Base-by-base conservation (phyloP, 108 stramenopile genomes). In the Nitzschia sp. region DNA sequence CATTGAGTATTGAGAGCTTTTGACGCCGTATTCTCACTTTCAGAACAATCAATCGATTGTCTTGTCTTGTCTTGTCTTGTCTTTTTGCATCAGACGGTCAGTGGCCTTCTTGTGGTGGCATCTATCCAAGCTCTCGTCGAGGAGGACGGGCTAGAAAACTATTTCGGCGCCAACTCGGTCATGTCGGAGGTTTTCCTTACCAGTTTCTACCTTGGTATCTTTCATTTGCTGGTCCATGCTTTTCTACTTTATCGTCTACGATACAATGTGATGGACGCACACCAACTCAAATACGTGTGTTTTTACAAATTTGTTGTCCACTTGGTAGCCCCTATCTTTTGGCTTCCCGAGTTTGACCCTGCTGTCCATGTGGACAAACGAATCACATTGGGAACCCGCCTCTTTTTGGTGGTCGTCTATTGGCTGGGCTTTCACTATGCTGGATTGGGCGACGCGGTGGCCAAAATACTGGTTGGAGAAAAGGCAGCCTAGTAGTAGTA, bases 391-490 rank as follows among this genome's bases (percentile, higher is more conserved):
- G 48, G 48, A 19, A 50, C 48, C 8, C 48, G 48, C 48, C 19
- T 50, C 4, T 50, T 50, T 5, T 50, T 50, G 48, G 48, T n/a
- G 4, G 21, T 22, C 48, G 48, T 50, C 17, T 50, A 50, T 22
- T 50, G 48, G 48, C 21, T 50, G 48, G 48, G 48, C 8, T 50
- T 19, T 21, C 48, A 50, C 48, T 50, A n/a, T 50, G 48, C 48
- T 19, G 48, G 48, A 11, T 21, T 50, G 17, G 48, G 48, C 48
- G 48, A 50, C 19, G 19, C 13, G 21, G 48, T 50, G 4, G 48
- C 19, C 48, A 16, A n/a, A 22, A 50, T 50, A 50, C 21, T 50
- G 9, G 48, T 50, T 8, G 48, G 48, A 19, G 48, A 50, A 22
- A 50, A 50, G 21, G 19, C 48, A 50, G 48, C 8, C 19, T 50